Conservation (phyloP, 169 alveolate genomes). For the Eimeria zaria region DNA sequence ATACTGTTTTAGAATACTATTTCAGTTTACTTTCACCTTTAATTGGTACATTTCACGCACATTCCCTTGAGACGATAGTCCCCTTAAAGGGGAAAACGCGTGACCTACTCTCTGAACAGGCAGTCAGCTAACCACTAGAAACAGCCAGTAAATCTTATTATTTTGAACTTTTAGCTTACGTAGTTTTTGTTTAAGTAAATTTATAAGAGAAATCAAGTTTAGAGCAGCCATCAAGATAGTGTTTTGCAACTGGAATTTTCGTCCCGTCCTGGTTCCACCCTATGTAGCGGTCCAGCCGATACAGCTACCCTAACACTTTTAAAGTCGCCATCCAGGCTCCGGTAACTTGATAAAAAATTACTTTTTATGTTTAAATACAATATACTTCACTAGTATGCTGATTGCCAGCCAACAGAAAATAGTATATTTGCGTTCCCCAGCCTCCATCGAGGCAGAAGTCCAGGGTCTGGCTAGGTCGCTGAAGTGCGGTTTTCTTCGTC, state of each 20-base stretch:
- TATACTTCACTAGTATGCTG: background rate
- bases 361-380: background rate
- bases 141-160: background rate
- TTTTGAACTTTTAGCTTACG: background rate
- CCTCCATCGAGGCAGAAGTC: background rate
- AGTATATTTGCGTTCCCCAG: background rate
- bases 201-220: background rate
- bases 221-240: background rate
- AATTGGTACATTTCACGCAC: background rate
- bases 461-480: background rate
- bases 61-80: background rate
- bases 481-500: background rate
- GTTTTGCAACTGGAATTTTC: background rate
- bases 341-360: background rate
- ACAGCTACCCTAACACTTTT: background rate
- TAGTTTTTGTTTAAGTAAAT: background rate
- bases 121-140: slow-evolving; percentile 3
- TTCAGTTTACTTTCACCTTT: background rate
- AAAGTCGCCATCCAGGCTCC: background rate
- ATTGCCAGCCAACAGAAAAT: background rate
- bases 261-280: background rate
- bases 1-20: too few species aligned
- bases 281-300: background rate
- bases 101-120: background rate
- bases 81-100: background rate